phyloP scores from a whole-genome alignment of 176 grass and related monocot species.

The Carex pumila region DNA sequence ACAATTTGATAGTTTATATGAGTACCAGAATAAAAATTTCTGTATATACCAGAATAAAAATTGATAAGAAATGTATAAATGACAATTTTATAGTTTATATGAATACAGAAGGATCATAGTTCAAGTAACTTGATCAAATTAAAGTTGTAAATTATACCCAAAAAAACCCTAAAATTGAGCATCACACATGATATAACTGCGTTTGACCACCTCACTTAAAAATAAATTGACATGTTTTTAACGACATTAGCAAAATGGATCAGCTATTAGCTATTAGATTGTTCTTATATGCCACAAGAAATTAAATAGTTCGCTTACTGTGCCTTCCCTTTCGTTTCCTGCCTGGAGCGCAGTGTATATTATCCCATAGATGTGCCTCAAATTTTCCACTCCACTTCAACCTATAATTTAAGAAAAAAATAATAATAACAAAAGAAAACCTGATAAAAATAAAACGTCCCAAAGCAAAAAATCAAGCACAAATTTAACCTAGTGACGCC shows the following conservation, averaged over 20 bases:
- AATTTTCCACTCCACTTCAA: slow-evolving; percentile 85
- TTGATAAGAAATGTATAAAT: neutral
- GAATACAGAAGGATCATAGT: neutral
- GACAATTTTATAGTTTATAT: neutral
- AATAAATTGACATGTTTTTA: neutral
- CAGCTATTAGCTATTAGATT: neutral
- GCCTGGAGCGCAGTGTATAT: slow-evolving; percentile 48
- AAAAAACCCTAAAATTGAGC: neutral
- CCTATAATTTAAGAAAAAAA: slow-evolving; percentile 14
- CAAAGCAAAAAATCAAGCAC: neutral
- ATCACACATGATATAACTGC: neutral
- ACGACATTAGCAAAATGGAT: neutral
- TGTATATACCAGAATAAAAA: neutral
- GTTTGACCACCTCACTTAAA: neutral
- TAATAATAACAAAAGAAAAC: neutral
- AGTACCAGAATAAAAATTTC: neutral
- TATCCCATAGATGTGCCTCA: slow-evolving; percentile 88
- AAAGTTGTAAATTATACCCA: neutral
- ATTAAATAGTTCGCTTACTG: slow-evolving; percentile 18
- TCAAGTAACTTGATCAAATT: neutral
- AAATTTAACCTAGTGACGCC: slow-evolving; percentile 71
- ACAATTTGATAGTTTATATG: neutral
- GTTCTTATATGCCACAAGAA: neutral
- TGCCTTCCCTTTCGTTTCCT: slow-evolving; percentile 74
- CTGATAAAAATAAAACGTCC: neutral